These are phyloP conservation scores for Uronychia binucleata DNA, from an alignment of 73 alveolate genomes.

Conservation along the genomic window DNA sequence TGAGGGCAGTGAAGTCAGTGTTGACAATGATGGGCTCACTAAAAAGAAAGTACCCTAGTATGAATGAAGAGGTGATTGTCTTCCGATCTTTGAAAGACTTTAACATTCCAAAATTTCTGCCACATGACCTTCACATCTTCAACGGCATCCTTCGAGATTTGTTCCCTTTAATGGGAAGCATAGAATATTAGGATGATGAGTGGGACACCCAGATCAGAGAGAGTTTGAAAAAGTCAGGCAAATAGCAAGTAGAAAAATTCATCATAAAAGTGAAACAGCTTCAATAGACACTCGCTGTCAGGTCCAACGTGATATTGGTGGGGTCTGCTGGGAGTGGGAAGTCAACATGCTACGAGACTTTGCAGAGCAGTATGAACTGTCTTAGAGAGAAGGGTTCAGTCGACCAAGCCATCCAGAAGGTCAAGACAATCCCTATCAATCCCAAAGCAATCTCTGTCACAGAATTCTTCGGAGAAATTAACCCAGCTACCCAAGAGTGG, in stretches of 20 bases:
- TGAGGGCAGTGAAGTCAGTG: slow-evolving; percentile 98
- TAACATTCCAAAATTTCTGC: slow-evolving; percentile 90
- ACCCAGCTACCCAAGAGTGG: slow-evolving; percentile 92
- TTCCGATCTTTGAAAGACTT: slow-evolving; percentile 73
- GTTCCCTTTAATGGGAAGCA: slow-evolving; percentile 95
- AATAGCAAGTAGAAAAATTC: slow-evolving; percentile 82
- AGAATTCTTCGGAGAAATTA: slow-evolving; percentile 96
- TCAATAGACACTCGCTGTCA: slow-evolving; percentile 92
- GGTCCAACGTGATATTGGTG: slow-evolving; percentile 95
- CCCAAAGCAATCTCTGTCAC: slow-evolving; percentile 96
- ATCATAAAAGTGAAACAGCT: slow-evolving; percentile 85
- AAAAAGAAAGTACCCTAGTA: slow-evolving; percentile 82
- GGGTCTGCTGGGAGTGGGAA: slow-evolving; percentile 97
- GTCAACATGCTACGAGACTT: slow-evolving; percentile 86
- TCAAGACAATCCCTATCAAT: slow-evolving; percentile 85
- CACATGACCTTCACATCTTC: slow-evolving; percentile 98
- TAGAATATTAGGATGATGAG: slow-evolving; percentile 91
- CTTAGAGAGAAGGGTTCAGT: slow-evolving; percentile 79
- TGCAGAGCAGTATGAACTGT: slow-evolving; percentile 88
- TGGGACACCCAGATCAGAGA: slow-evolving; percentile 57
- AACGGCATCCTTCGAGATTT: slow-evolving; percentile 95
- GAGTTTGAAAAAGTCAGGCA: slow-evolving; percentile 77
- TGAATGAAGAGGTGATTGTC: slow-evolving; percentile 73
- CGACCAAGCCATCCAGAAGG: slow-evolving; percentile 79
- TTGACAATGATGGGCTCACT: slow-evolving; percentile 93